phyloP scores from a whole-genome alignment of 2,329 filamentous ascomycete genomes.

The Penicillium sp. region DNA sequence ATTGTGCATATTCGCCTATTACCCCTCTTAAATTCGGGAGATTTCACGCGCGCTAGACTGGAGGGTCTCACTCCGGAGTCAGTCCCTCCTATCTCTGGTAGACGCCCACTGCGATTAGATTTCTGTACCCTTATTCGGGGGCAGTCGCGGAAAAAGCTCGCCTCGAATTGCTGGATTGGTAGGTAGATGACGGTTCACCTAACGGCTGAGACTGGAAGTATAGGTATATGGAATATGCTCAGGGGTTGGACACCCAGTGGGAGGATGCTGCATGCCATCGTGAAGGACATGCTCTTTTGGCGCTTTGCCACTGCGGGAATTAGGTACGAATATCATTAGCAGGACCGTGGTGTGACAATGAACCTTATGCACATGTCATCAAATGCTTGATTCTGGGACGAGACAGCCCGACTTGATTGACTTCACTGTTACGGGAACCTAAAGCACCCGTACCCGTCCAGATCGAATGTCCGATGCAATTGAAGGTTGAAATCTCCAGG shows the following conservation, averaged over 20 bases:
- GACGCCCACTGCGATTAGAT: not conserved
- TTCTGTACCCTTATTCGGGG: not conserved
- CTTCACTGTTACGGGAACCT: too few relatives aligned
- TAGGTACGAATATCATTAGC: too few relatives aligned
- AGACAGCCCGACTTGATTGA: too few relatives aligned
- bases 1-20: not conserved
- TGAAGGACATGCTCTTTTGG: not conserved
- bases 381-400: too few relatives aligned
- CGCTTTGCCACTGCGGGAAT: not conserved
- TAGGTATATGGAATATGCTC: not conserved
- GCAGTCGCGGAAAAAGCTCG: not conserved
- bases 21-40: not conserved
- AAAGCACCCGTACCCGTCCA: too few relatives aligned
- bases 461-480: too few relatives aligned
- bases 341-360: not conserved
- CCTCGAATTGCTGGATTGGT: not conserved
- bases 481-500: too few relatives aligned
- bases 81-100: not conserved
- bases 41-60: not conserved
- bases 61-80: too few relatives aligned
- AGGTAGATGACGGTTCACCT: not conserved
- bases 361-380: not conserved
- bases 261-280: not conserved
- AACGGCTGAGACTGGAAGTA: not conserved
- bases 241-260: not conserved